Evolutionary conservation across 108 stramenopile species (phyloP), one percentile per base, ranked within the genome.

Genomic region (Cyclotella choctawhatcheeana): DNA sequence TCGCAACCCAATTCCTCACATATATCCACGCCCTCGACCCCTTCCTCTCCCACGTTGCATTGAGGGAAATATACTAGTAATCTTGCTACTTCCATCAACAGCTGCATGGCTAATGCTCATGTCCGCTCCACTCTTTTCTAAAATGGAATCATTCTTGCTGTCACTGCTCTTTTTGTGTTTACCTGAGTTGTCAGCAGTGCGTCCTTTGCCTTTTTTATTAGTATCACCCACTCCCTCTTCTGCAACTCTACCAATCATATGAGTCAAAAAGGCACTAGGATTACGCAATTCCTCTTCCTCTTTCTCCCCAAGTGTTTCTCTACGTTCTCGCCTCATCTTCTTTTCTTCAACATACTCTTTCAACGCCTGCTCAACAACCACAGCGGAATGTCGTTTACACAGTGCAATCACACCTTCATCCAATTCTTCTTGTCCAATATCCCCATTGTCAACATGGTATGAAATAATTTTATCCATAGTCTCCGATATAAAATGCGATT

Each of bases 321-420:
- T 71, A 58, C 58, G 48, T 20, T 66, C 58, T 63, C 33, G 71
- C 27, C 86, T 44, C 3, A 75, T 58, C 34, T 82, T 90, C 62
- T 86, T 86, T 44, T 82, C 82, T 60, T 93, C 89, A 10, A 93
- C 88, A 71, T 90, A 95, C 24, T 87, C 79, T 14, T 82, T 81
- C 40, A 95, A 58, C 16, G 91, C 88, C 32, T 84, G 80, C 35
- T 91, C 82, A 24, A 95, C 91, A 1, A 89, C 84, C 13, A 76
- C 63, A n/a, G 87, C 92, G 26, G 89, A 82, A 69, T 93, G 92
- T n/a, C 94, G 78, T 67, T 88, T 88, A 71, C 89, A 91, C 66
- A 95, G 56, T 34, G 64, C 82, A 66, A 91, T 83, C 29, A 90
- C 91, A n/a, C 90, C 89, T 18, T 93, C 92, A 62, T 97, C 97